These are phyloP conservation scores for Kodamaea anthophila DNA, from an alignment of 1,139 yeast species.

Conservation along the genomic window DNA sequence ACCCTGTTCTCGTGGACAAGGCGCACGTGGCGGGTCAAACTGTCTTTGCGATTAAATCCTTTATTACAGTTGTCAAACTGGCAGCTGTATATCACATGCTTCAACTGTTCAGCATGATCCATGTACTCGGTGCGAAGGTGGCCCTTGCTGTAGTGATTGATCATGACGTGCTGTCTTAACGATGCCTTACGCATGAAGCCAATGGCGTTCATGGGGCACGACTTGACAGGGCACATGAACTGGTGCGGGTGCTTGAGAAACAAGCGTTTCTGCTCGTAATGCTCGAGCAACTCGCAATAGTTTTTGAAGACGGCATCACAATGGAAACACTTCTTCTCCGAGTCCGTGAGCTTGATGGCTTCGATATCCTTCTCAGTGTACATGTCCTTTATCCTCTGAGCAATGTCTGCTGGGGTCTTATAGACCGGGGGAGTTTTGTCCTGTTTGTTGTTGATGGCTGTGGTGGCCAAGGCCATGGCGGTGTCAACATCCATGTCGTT, in stretches of 20 bases:
- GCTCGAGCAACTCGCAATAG: conserved; percentile 11
- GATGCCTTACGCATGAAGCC: conserved; percentile 59
- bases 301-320: conserved; percentile 9
- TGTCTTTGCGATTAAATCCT: conserved; percentile 51
- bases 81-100: conserved; percentile 13
- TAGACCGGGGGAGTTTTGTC: neutral
- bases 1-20: conserved; percentile 3
- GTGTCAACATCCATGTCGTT: conserved; percentile 10
- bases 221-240: conserved; percentile 43
- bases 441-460: conserved; percentile 6
- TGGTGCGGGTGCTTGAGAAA: conserved; percentile 10
- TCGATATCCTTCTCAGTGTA: conserved; percentile 7
- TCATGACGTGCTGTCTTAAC: conserved; percentile 53
- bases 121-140: conserved; percentile 14
- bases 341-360: conserved; percentile 7
- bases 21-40: conserved; percentile 38
- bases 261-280: conserved; percentile 10
- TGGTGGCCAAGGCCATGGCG: conserved; percentile 12
- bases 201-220: conserved; percentile 57
- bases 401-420: conserved; percentile 1
- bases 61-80: conserved; percentile 40
- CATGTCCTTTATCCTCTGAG: conserved; percentile 6
- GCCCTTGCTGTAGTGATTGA: conserved; percentile 39
- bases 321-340: conserved; percentile 10
- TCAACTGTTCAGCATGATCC: conserved; percentile 6